Evolutionary conservation across 345 rosid species (phyloP).

Genomic region (Microthlaspi erraticum): DNA sequence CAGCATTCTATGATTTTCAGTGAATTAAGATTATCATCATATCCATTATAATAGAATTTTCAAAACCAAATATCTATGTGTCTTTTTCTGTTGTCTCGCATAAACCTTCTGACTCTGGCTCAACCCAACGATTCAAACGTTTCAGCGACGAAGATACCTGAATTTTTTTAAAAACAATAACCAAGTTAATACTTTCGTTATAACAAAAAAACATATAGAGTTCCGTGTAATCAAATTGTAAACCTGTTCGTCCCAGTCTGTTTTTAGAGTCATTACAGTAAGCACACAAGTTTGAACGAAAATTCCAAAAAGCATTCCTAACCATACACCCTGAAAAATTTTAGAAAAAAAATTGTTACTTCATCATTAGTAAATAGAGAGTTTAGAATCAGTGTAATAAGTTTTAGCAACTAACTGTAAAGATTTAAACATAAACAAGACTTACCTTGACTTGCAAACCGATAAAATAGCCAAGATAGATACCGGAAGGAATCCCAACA

Average conservation of each 20-base stretch:
- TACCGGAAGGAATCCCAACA: constrained; percentile 68
- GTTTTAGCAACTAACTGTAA: neutral
- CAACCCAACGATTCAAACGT: constrained; percentile 39
- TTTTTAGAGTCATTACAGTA: constrained; percentile 36
- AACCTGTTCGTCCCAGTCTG: constrained; percentile 48
- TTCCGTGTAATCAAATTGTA: neutral
- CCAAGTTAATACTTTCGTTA: too few species aligned
- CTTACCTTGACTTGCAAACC: constrained; percentile 66
- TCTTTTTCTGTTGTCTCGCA: neutral
- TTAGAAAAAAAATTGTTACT: neutral
- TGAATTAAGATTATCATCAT: neutral
- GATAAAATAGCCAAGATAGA: constrained; percentile 62
- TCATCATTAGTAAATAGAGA: too few species aligned
- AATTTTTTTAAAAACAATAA: neutral
- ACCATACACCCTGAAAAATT: constrained; percentile 68
- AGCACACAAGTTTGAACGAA: constrained; percentile 48
- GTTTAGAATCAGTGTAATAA: neutral
- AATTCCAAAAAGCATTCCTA: constrained; percentile 72
- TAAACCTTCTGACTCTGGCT: neutral
- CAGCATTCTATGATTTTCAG: neutral
- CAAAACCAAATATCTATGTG: neutral
- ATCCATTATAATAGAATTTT: neutral
- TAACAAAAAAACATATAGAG: neutral
- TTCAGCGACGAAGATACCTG: constrained; percentile 16
- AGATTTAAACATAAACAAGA: neutral